Evolutionary conservation across 2,329 filamentous ascomycete species (phyloP).

Genomic region (Helotiales sp.): DNA sequence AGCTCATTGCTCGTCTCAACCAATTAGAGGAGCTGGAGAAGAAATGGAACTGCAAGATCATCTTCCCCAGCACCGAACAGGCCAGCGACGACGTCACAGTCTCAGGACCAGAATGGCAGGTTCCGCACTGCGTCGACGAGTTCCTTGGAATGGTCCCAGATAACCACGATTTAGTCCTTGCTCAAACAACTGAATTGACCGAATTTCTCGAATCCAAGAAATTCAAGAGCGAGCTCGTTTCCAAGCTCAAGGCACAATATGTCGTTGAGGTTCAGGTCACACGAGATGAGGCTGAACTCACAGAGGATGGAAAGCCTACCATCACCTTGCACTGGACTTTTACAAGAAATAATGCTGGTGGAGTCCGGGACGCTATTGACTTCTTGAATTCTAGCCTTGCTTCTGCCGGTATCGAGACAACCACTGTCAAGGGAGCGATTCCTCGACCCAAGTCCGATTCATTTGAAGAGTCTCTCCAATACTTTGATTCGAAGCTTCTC

Average conservation of each 20-base stretch:
- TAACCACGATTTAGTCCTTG: slow-evolving; percentile 87
- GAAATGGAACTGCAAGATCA: slow-evolving; percentile 99
- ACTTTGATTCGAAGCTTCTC: slow-evolving; percentile 95
- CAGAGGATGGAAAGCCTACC: slow-evolving; percentile 62
- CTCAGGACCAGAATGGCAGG: slow-evolving; percentile 96
- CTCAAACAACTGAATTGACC: slow-evolving; percentile 74
- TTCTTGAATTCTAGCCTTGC: slow-evolving; percentile 87
- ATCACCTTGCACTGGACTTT: slow-evolving; percentile 77
- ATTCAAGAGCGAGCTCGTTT: slow-evolving; percentile 78
- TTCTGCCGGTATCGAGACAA: slow-evolving; percentile 85
- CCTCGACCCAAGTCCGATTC: slow-evolving; percentile 98
- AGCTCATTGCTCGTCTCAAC: slow-evolving; percentile 83
- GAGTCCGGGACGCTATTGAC: slow-evolving; percentile 93
- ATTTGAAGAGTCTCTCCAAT: slow-evolving; percentile 95
- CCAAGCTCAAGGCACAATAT: slow-evolving; percentile 88
- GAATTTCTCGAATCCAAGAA: slow-evolving; percentile 82
- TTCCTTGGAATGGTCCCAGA: slow-evolving; percentile 98
- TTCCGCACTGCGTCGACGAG: slow-evolving; percentile 94
- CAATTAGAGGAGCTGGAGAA: slow-evolving; percentile 96
- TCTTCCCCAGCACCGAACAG: slow-evolving; percentile 96
- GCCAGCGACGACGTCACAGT: slow-evolving; percentile 96
- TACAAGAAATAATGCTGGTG: slow-evolving; percentile 95
- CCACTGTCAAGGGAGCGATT: slow-evolving; percentile 89
- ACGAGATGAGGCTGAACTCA: slow-evolving; percentile 62
- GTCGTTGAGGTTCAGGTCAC: slow-evolving; percentile 85